These are phyloP conservation scores for Colletotrichum shisoi DNA, from an alignment of 2,329 filamentous ascomycete species.

Conservation along the genomic window DNA sequence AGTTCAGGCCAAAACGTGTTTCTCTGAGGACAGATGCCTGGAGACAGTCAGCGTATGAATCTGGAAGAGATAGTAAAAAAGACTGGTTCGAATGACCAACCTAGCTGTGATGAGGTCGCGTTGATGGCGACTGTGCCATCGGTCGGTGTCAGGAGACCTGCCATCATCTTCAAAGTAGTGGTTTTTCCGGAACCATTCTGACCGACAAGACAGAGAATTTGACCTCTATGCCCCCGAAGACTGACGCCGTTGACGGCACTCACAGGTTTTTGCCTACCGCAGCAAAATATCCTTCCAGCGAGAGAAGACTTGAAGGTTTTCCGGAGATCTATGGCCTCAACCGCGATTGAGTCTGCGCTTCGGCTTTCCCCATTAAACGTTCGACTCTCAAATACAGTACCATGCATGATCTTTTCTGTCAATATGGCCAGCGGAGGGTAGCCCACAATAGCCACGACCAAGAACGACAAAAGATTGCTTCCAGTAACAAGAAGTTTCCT, in stretches of 20 bases:
- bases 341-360: conserved; percentile 13
- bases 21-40: conserved; percentile 69
- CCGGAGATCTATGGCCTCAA: conserved; percentile 43
- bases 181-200: conserved; percentile 76
- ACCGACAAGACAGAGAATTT: conserved; percentile 72
- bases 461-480: neutral
- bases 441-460: neutral
- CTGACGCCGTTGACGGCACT: conserved; percentile 68
- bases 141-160: conserved; percentile 68
- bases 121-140: conserved; percentile 67
- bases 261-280: conserved; percentile 41
- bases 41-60: neutral
- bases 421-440: conserved; percentile 1
- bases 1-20: conserved; percentile 74
- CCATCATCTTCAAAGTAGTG: conserved; percentile 73
- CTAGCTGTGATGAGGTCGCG: conserved; percentile 54
- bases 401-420: neutral
- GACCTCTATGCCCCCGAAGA: conserved; percentile 64
- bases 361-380: neutral
- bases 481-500: neutral
- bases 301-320: conserved; percentile 46
- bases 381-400: neutral
- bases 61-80: neutral
- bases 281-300: neutral
- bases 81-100: neutral